phyloP scores from a whole-genome alignment of 371 early-diverging fungal species.

The Rhizopus stolonifer region DNA sequence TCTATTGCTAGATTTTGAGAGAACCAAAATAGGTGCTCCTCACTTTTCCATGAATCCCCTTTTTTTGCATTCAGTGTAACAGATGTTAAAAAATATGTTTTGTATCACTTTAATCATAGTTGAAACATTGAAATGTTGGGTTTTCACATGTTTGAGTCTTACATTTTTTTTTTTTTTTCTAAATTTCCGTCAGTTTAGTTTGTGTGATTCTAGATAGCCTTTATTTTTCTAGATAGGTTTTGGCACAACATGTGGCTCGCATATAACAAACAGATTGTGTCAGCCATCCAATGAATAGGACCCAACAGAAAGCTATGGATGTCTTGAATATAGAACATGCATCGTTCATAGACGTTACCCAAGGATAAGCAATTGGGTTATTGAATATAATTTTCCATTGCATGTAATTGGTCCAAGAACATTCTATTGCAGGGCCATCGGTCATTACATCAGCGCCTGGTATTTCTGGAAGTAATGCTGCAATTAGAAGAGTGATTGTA shows the following conservation, averaged over 20 bases:
- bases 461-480: conserved; percentile 30
- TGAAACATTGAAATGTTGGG: too few species aligned
- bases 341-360: conserved; percentile 41
- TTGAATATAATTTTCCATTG: conserved; percentile 34
- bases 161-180: too few species aligned
- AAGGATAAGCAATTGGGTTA: conserved; percentile 33
- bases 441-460: conserved; percentile 41
- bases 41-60: too few species aligned
- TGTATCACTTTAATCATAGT: too few species aligned
- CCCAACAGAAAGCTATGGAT: conserved; percentile 35
- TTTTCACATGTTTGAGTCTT: too few species aligned
- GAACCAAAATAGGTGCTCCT: too few species aligned
- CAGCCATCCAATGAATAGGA: conserved; percentile 33
- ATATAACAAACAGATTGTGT: conserved; percentile 18
- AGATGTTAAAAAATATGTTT: too few species aligned
- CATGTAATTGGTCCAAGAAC: conserved; percentile 44
- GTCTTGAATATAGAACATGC: conserved; percentile 34
- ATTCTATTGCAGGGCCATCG: conserved; percentile 30
- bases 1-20: too few species aligned
- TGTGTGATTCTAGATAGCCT: too few species aligned
- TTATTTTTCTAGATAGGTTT: background rate
- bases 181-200: too few species aligned
- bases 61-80: too few species aligned
- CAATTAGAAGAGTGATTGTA: conserved; percentile 25
- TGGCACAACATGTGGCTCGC: conserved; percentile 15